phyloP scores from a whole-genome alignment of 352 stramenopile genomes.

The Thraustochytrium sp. region DNA sequence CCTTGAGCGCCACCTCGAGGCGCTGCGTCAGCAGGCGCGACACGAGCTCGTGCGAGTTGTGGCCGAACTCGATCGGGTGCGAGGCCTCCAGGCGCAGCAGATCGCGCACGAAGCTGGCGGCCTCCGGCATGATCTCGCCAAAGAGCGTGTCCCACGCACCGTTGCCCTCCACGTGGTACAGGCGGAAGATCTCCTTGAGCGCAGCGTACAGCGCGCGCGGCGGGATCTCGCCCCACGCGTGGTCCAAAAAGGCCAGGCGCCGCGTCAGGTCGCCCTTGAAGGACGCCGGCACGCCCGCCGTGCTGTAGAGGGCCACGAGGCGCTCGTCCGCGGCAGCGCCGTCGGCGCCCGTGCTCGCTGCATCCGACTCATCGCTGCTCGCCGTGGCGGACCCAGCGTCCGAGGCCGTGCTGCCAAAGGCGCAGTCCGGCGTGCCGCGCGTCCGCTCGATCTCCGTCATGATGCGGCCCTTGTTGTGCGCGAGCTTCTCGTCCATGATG shows the following conservation, averaged over 20 bases:
- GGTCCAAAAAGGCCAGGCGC: constrained; percentile 47
- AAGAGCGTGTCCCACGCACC: constrained; percentile 46
- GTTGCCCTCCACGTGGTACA: constrained; percentile 48
- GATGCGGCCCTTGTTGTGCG: constrained; percentile 48
- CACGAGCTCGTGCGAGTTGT: constrained; percentile 49
- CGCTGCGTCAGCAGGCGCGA: constrained; percentile 41
- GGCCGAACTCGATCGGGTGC: constrained; percentile 45
- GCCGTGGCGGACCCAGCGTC: background rate
- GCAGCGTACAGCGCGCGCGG: constrained; percentile 31
- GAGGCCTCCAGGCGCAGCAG: background rate
- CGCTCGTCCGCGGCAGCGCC: background rate
- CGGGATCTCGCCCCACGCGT: constrained; percentile 48
- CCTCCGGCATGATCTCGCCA: constrained; percentile 47
- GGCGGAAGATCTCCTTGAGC: constrained; percentile 35
- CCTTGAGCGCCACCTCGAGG: constrained; percentile 36
- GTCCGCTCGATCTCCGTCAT: constrained; percentile 48
- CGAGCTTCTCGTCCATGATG: constrained; percentile 44
- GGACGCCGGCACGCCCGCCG: background rate
- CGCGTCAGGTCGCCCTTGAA: background rate
- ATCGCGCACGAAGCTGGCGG: constrained; percentile 26
- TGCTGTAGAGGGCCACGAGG: background rate
- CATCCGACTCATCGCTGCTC: background rate
- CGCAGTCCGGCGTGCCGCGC: background rate
- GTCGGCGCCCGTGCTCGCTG: background rate
- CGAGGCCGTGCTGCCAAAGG: background rate